Conservation (phyloP, 176 grass and related monocot genomes). For the Lolium perenne region DNA sequence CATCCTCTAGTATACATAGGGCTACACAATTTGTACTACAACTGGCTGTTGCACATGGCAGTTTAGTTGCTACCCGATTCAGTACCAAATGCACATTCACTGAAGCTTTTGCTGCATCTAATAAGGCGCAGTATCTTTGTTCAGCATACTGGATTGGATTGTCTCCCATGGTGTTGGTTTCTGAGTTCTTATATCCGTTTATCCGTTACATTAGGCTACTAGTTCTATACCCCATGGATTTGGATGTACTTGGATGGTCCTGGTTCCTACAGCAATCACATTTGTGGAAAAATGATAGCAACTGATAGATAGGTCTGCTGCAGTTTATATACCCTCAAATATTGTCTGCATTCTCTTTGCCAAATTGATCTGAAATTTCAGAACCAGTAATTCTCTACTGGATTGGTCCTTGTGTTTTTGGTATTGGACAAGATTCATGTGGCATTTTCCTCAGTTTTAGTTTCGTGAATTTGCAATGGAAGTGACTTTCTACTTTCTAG, state of each 20-base stretch:
- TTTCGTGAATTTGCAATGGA: neutral
- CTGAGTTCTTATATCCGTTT: neutral
- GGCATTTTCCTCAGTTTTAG: neutral
- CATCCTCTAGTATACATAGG: neutral
- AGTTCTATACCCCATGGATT: neutral
- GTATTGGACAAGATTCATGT: neutral
- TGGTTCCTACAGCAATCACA: neutral
- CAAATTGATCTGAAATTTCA: neutral
- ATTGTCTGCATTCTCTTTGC: neutral
- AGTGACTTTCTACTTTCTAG: neutral
- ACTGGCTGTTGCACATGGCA: neutral
- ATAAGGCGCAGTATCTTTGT: neutral
- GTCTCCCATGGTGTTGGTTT: neutral
- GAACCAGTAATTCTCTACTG: neutral
- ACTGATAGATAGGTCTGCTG: neutral
- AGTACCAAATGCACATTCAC: neutral
- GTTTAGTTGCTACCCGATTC: neutral
- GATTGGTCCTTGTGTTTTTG: neutral
- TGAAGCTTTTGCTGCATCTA: neutral
- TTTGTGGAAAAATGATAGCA: neutral
- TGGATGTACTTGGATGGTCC: neutral
- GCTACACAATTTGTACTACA: neutral
- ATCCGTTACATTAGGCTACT: neutral
- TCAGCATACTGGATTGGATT: neutral
- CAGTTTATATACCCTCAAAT: neutral